Base-by-base conservation (phyloP, 2,329 filamentous ascomycete genomes). In the Pseudogymnoascus sp. region DNA sequence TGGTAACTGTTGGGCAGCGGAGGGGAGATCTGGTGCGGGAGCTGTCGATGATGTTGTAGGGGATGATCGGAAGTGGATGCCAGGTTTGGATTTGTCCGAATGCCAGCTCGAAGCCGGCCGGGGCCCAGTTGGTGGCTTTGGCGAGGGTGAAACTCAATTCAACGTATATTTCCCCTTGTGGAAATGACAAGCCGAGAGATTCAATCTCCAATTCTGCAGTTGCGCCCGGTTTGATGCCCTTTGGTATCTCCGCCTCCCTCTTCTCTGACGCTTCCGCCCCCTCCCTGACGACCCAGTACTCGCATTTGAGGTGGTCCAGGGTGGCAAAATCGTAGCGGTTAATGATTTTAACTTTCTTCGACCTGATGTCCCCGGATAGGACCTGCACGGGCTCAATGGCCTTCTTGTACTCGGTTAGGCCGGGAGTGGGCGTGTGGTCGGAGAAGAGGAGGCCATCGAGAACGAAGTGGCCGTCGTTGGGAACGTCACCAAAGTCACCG, bases 261-360 rank as follows among this genome's bases (percentile, higher is more conserved):
- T 3, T 73, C 71, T 2, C 74, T 66, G 3, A 74, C 66, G 36
- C 73, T 67, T 6, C 71, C 60, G 6, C 18, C 8, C 76, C 73
- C 25, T 78, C 77, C 5, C 72, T 69, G 7, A 78, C 70, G 14
- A 81, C 67, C 20, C 71, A 72, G 74, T 75, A 81, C 16, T 70
- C 69, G 60, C 77, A 79, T 7, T 67, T 70, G 14, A 85, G 68
- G 63, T 84, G 78, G 61, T 82, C 79, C 3, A 85, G 73, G 0
- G 71, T 74, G 33, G 78, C 67, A 61, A 81, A 83, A 67, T 85
- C 81, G 67, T 85, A 83, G 9, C 79, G 75, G 36, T 76, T 77
- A 30, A 69, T 68, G 4, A 76, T 67, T 9, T 67, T 64, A 3
- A 75, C 61, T 4, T 60, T 65, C 1, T 62, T 41, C 2, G 20